Conservation (phyloP, 1,139 yeast genomes). For the Saccharomycopsis crataegensis region DNA sequence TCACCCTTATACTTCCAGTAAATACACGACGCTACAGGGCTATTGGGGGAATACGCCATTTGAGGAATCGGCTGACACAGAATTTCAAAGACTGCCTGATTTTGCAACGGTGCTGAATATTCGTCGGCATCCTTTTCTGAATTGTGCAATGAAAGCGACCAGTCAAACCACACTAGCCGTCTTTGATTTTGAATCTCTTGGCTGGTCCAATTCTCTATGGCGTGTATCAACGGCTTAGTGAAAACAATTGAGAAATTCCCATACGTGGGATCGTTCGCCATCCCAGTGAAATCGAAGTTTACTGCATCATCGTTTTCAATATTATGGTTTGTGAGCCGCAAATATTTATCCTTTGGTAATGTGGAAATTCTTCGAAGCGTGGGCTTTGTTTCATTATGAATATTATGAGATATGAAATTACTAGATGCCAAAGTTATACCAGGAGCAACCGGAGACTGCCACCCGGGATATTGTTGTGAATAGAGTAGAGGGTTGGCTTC, state of each 20-base stretch:
- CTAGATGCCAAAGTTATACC: neutral
- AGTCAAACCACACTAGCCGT: constrained; percentile 13
- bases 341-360: constrained; percentile 8
- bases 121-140: neutral
- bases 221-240: neutral
- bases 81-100: constrained; percentile 2
- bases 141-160: neutral
- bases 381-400: neutral
- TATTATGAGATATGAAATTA: neutral
- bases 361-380: constrained; percentile 11
- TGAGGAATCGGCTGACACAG: constrained; percentile 22
- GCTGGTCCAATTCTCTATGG: constrained; percentile 8
- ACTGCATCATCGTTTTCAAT: neutral
- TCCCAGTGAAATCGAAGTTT: neutral
- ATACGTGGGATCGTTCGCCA: neutral
- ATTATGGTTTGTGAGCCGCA: neutral
- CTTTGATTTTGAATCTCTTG: constrained; percentile 7
- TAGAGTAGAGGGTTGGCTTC: no score
- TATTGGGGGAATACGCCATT: constrained; percentile 21
- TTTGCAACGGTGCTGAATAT: no score
- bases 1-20: constrained; percentile 43
- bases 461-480: no score
- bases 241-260: neutral
- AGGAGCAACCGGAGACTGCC: no score
- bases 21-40: constrained; percentile 45